These are phyloP conservation scores for Suillus weaverae DNA, from an alignment of 768 basidiomycete species.

Conservation along the genomic window DNA sequence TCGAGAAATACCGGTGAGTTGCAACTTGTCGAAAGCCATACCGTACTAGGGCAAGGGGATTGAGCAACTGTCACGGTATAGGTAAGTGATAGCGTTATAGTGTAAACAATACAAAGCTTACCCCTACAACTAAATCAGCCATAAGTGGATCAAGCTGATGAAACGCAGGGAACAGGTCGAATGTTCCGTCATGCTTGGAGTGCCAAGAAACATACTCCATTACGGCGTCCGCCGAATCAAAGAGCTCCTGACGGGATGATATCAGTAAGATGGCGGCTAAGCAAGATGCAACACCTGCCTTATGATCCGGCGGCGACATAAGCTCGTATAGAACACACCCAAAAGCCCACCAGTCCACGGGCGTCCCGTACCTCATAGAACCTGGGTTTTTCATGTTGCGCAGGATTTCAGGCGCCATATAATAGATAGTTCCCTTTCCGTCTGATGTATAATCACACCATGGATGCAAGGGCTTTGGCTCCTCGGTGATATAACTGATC, in stretches of 20 bases:
- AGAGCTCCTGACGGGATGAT: slow-evolving; percentile 30
- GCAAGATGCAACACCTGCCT: slow-evolving; percentile 19
- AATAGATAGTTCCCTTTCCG: slow-evolving; percentile 35
- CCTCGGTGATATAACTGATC: slow-evolving; percentile 26
- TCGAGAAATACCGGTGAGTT: slow-evolving; percentile 5
- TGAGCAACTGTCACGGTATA: neutral
- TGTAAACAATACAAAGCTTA: slow-evolving; percentile 11
- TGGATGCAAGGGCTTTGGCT: slow-evolving; percentile 13
- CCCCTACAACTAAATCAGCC: slow-evolving; percentile 34
- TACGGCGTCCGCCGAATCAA: slow-evolving; percentile 25
- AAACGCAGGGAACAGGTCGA: slow-evolving; percentile 24
- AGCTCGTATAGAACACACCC: slow-evolving; percentile 44
- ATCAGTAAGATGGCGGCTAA: neutral
- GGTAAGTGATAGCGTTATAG: neutral
- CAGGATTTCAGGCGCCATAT: slow-evolving; percentile 44
- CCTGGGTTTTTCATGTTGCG: slow-evolving; percentile 19
- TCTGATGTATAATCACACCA: slow-evolving; percentile 23
- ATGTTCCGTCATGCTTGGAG: slow-evolving; percentile 7
- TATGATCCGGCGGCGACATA: slow-evolving; percentile 23
- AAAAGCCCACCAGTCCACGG: slow-evolving; percentile 44
- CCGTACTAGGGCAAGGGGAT: neutral
- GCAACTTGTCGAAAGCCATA: neutral
- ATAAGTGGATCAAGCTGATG: slow-evolving; percentile 21
- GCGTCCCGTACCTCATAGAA: slow-evolving; percentile 27
- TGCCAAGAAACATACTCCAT: slow-evolving; percentile 24